A percentile compares a stretch with the other conserved stretches of the same genome.
Evolutionary conservation across 495 filamentous ascomycete genomes (phyloP).

Genomic region (Penicillium desertorum): DNA sequence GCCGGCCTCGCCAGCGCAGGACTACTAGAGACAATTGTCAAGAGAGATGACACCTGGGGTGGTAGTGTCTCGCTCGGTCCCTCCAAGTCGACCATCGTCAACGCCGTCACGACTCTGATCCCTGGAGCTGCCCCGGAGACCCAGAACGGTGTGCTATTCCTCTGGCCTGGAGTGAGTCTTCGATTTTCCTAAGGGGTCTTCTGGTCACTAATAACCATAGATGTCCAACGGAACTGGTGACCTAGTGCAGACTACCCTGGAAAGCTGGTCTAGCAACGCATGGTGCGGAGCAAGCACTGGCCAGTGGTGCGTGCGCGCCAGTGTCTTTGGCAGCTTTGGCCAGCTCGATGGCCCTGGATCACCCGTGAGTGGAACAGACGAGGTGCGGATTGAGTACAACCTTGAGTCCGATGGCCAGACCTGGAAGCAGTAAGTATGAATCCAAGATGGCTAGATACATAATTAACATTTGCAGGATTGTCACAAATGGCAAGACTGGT

Average conservation of each 20-base stretch:
- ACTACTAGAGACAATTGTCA: constrained; percentile 7
- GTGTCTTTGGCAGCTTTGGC: constrained; percentile 41
- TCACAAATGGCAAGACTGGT: constrained; percentile 37
- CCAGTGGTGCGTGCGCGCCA: constrained; percentile 44
- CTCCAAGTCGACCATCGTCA: constrained; percentile 39
- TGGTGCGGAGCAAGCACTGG: constrained; percentile 38
- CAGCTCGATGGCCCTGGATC: constrained; percentile 34
- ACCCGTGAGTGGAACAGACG: constrained; percentile 30
- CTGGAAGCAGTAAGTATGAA: constrained; percentile 33
- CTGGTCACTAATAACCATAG: background rate
- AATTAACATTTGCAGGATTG: constrained; percentile 21
- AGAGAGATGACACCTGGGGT: constrained; percentile 38
- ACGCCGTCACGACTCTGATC: constrained; percentile 44
- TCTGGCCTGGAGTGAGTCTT: constrained; percentile 36
- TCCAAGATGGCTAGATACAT: background rate
- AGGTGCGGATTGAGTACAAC: constrained; percentile 39
- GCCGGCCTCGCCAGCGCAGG: constrained; percentile 14
- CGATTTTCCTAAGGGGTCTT: background rate
- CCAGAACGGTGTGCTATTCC: constrained; percentile 40
- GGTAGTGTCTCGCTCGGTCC: constrained; percentile 43
- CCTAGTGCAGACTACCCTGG: constrained; percentile 40
- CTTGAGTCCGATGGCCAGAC: constrained; percentile 33
- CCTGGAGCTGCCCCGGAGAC: constrained; percentile 37
- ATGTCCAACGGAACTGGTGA: constrained; percentile 49
- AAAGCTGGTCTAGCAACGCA: constrained; percentile 34